These are phyloP conservation scores for Exophiala aquamarina DNA, from an alignment of 2,329 filamentous ascomycete species.

Conservation along the genomic window DNA sequence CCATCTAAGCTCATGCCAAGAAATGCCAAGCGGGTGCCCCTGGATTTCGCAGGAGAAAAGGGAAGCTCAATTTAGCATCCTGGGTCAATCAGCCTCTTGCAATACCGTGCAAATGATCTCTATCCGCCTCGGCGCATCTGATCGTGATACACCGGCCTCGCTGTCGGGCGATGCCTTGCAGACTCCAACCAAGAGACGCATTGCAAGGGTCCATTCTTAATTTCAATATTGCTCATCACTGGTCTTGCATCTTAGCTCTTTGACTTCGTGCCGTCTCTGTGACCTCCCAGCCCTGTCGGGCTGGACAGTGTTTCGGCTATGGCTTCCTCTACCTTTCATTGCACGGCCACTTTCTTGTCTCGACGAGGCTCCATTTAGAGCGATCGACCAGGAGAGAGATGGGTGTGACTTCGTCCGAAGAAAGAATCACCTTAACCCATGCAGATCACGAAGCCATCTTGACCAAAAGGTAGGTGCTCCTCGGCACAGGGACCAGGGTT, in stretches of 20 bases:
- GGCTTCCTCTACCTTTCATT: background rate
- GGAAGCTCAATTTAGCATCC: too few species aligned
- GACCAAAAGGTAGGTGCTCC: background rate
- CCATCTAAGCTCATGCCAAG: too few species aligned
- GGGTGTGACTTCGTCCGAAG: background rate
- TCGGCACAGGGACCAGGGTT: constrained; percentile 1
- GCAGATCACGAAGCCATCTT: background rate
- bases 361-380: background rate
- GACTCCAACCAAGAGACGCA: too few species aligned
- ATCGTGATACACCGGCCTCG: too few species aligned
- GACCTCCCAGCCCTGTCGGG: background rate
- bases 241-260: background rate
- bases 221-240: constrained; percentile 1
- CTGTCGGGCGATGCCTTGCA: too few species aligned
- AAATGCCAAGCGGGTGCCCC: too few species aligned
- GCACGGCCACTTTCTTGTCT: background rate
- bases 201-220: background rate
- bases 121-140: too few species aligned
- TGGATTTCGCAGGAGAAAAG: too few species aligned
- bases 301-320: background rate
- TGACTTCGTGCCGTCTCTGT: too few species aligned
- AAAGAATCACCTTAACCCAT: background rate
- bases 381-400: background rate
- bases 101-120: too few species aligned
- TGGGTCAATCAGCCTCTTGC: too few species aligned